Conservation (phyloP, 1,284 basidiomycete genomes). For the Tremellales sp. region DNA sequence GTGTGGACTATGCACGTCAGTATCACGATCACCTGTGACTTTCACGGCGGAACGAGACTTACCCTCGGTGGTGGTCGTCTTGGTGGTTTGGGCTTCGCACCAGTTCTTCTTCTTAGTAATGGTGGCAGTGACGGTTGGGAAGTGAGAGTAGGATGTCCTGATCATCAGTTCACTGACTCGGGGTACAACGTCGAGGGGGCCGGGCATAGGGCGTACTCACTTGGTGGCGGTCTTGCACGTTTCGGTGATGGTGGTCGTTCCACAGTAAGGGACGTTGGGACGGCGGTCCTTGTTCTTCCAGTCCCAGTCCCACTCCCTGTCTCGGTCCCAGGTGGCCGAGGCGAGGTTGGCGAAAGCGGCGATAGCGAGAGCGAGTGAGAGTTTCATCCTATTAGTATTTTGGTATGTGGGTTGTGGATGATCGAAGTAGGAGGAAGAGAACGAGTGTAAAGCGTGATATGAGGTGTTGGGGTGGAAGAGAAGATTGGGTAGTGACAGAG, state of each 20-base stretch:
- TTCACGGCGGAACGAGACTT: neutral
- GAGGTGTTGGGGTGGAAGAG: too few species aligned
- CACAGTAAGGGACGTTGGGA: constrained; percentile 5
- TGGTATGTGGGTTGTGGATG: too few species aligned
- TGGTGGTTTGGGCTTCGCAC: neutral
- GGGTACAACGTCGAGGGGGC: constrained; percentile 1
- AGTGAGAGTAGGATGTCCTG: constrained; percentile 4
- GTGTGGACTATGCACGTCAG: neutral
- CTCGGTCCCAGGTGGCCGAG: neutral
- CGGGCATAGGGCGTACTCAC: constrained; percentile 1
- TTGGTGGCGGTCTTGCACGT: constrained; percentile 1
- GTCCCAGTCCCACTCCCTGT: too few species aligned
- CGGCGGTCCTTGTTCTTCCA: neutral
- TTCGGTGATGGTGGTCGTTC: constrained; percentile 6
- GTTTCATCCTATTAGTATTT: neutral
- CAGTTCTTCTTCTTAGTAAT: constrained; percentile 8
- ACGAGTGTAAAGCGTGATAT: too few species aligned
- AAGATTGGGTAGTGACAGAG: too few species aligned
- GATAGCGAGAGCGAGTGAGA: constrained; percentile 2
- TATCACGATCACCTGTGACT: neutral
- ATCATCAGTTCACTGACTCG: constrained; percentile 3
- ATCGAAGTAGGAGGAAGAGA: too few species aligned
- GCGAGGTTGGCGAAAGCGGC: neutral
- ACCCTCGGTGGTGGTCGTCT: constrained; percentile 2
- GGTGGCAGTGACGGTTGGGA: constrained; percentile 1